These are phyloP conservation scores for Lyophyllum decastes DNA, from an alignment of 768 basidiomycete species.

Conservation along the genomic window DNA sequence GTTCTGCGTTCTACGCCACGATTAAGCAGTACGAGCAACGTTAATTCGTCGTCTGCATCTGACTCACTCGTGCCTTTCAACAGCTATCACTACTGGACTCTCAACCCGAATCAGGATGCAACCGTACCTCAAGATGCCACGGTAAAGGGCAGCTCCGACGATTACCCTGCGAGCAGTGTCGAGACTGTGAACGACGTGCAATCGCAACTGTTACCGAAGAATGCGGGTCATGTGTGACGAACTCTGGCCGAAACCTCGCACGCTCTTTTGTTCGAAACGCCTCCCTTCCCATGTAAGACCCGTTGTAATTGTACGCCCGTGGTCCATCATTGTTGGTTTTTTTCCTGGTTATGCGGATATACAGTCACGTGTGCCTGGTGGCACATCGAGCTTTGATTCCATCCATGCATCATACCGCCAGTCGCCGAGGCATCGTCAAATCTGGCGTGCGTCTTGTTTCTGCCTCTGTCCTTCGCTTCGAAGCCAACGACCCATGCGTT, in stretches of 20 bases:
- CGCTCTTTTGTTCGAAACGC: neutral
- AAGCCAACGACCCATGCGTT: neutral
- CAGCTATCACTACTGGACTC: conserved; percentile 53
- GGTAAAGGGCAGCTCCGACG: conserved; percentile 5
- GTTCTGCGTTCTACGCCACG: conserved; percentile 52
- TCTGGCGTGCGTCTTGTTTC: neutral
- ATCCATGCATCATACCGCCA: neutral
- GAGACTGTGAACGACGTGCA: neutral
- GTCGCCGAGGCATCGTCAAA: neutral
- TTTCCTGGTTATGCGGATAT: neutral
- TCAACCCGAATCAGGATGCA: conserved; percentile 47
- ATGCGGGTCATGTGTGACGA: neutral
- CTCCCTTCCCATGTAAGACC: neutral
- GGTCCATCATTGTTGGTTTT: neutral
- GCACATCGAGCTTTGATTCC: neutral
- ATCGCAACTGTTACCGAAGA: neutral
- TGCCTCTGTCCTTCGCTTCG: neutral
- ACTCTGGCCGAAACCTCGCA: neutral
- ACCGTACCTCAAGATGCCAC: conserved; percentile 41
- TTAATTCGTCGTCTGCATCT: neutral
- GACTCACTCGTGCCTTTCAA: conserved; percentile 4
- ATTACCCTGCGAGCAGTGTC: neutral
- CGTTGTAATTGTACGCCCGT: neutral
- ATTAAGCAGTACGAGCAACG: conserved; percentile 46
- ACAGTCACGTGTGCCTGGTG: neutral